Percentiles rank a stretch among this genome's conserved stretches.
These are phyloP conservation scores for Colletotrichum sansevieriae DNA, from an alignment of 2,329 filamentous ascomycete species.

Conservation along the genomic window DNA sequence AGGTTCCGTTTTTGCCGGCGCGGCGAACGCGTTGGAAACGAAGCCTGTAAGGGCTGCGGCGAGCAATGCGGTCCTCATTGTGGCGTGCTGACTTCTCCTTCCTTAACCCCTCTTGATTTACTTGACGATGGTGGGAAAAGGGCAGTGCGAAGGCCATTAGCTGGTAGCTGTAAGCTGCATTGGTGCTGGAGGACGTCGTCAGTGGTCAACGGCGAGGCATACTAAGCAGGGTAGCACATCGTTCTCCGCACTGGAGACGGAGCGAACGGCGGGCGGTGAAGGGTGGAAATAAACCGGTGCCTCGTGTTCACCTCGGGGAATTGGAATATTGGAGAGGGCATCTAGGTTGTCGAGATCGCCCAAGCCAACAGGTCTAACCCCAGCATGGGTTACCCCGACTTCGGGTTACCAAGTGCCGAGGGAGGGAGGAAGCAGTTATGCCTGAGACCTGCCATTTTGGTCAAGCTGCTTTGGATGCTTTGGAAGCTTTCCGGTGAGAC, in stretches of 20 bases:
- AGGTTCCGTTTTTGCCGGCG: slow-evolving; percentile 38
- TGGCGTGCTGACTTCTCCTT: slow-evolving; percentile 14
- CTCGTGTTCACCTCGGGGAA: neutral
- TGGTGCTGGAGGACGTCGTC: slow-evolving; percentile 4
- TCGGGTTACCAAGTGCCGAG: slow-evolving; percentile 26
- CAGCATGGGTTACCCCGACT: slow-evolving; percentile 18
- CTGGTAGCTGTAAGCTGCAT: slow-evolving; percentile 2
- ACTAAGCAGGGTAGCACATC: slow-evolving; percentile 18
- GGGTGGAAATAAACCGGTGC: slow-evolving; percentile 26
- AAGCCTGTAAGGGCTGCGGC: slow-evolving; percentile 25
- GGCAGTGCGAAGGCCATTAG: neutral
- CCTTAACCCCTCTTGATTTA: slow-evolving; percentile 14
- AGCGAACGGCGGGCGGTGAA: slow-evolving; percentile 22
- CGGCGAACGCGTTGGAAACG: slow-evolving; percentile 10
- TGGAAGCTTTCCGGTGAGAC: slow-evolving; percentile 8
- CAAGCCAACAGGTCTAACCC: slow-evolving; percentile 20
- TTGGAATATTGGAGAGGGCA: slow-evolving; percentile 25
- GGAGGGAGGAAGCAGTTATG: slow-evolving; percentile 7
- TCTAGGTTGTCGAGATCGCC: slow-evolving; percentile 19
- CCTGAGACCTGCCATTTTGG: slow-evolving; percentile 15
- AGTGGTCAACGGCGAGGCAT: slow-evolving; percentile 15
- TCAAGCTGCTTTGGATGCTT: too few species aligned
- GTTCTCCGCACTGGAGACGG: slow-evolving; percentile 24
- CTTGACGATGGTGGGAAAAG: neutral
- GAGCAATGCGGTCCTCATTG: slow-evolving; percentile 30